These are phyloP conservation scores for Chaetoceros tenuissimus DNA, from an alignment of 108 stramenopile genomes.

Conservation along the genomic window DNA sequence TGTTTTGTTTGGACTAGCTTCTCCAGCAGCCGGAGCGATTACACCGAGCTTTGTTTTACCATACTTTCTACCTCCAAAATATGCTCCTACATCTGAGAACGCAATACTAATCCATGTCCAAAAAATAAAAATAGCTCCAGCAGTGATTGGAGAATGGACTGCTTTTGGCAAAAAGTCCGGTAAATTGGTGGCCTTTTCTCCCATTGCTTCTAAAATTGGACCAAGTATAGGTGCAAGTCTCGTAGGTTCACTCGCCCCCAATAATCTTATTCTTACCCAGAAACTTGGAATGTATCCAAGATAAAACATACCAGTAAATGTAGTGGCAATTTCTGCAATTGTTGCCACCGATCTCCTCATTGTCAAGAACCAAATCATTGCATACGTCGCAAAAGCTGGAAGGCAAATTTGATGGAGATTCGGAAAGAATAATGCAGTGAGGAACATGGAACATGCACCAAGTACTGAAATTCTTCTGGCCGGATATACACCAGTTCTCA, in stretches of 20 bases:
- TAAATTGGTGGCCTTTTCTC: slow-evolving; percentile 29
- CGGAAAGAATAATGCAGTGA: slow-evolving; percentile 75
- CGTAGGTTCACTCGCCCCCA: slow-evolving; percentile 56
- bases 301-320: slow-evolving; percentile 96
- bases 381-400: slow-evolving; percentile 57
- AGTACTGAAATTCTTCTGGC: slow-evolving; percentile 84
- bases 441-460: slow-evolving; percentile 79
- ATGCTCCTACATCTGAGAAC: slow-evolving; percentile 89
- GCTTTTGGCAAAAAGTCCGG: slow-evolving; percentile 51
- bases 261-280: slow-evolving; percentile 81
- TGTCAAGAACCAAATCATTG: slow-evolving; percentile 92
- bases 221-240: slow-evolving; percentile 43
- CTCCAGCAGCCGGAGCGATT: slow-evolving; percentile 81
- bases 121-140: slow-evolving; percentile 87
- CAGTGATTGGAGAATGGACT: slow-evolving; percentile 69
- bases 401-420: slow-evolving; percentile 73
- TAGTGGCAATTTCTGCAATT: slow-evolving; percentile 91
- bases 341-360: slow-evolving; percentile 60
- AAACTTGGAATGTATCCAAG: slow-evolving; percentile 90
- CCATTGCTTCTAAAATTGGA: slow-evolving; percentile 46
- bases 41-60: slow-evolving; percentile 77
- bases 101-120: slow-evolving; percentile 95
- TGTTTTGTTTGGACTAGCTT: slow-evolving; percentile 93
- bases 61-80: slow-evolving; percentile 78
- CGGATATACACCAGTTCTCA: slow-evolving; percentile 86